Conservation (phyloP, 2,329 filamentous ascomycete species). For the Alternaria dauci region DNA sequence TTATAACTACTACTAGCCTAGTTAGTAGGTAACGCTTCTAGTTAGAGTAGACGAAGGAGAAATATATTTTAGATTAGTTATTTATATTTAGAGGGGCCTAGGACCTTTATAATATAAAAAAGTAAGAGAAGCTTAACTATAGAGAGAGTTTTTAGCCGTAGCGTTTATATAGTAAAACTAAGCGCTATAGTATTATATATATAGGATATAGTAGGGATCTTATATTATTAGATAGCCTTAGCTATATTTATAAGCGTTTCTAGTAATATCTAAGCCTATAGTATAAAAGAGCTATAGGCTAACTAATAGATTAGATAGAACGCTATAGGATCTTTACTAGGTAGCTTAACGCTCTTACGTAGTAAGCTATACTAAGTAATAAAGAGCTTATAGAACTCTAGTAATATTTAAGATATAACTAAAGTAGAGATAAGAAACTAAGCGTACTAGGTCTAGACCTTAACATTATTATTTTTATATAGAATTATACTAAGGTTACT, state of each 20-base stretch:
- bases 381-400: slow-evolving; percentile 16
- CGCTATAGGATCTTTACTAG: slow-evolving; percentile 9
- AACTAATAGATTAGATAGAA: slow-evolving; percentile 17
- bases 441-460: slow-evolving; percentile 1
- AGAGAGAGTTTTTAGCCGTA: slow-evolving; percentile 13
- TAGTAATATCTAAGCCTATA: slow-evolving; percentile 12
- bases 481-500: background rate
- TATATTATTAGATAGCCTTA: slow-evolving; percentile 11
- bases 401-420: slow-evolving; percentile 9
- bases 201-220: slow-evolving; percentile 3
- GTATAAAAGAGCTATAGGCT: slow-evolving; percentile 18
- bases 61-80: slow-evolving; percentile 16
- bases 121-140: slow-evolving; percentile 12
- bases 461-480: slow-evolving; percentile 6
- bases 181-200: slow-evolving; percentile 10
- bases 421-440: slow-evolving; percentile 12
- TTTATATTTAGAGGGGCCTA: slow-evolving; percentile 7
- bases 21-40: background rate
- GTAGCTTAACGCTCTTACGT: slow-evolving; percentile 5
- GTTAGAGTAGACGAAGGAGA: slow-evolving; percentile 2
- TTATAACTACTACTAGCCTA: background rate
- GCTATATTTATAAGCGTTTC: slow-evolving; percentile 14
- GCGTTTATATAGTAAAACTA: slow-evolving; percentile 9
- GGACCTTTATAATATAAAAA: slow-evolving; percentile 3
- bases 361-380: background rate